Conservation (phyloP, 2,329 filamentous ascomycete genomes). For the Epichloe baconii region DNA sequence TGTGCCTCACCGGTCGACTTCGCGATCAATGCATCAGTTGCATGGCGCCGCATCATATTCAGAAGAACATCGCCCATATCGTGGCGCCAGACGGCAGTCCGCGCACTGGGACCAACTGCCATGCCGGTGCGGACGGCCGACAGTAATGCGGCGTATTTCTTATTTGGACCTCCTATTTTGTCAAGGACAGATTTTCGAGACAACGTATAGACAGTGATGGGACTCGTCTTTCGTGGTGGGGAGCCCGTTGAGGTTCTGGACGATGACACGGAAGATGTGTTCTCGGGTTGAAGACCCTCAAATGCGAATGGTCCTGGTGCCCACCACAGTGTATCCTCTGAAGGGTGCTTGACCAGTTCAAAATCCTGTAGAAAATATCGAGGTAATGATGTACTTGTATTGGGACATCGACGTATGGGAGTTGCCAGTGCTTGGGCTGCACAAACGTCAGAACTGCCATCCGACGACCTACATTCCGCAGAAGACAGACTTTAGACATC, state of each 20-base stretch:
- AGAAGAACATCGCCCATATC: conserved; percentile 45
- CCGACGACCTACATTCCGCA: too few relatives aligned
- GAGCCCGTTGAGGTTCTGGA: not conserved
- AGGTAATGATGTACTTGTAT: conserved; percentile 38
- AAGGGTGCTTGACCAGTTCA: conserved; percentile 40
- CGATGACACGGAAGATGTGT: not conserved
- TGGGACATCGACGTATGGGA: conserved; percentile 41
- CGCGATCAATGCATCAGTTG: conserved; percentile 30
- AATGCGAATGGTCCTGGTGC: conserved; percentile 33
- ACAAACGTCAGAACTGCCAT: conserved; percentile 7
- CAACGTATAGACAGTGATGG: conserved; percentile 16
- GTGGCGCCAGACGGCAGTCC: conserved; percentile 21
- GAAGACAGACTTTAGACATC: conserved; percentile 3
- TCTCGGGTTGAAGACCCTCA: conserved; percentile 10
- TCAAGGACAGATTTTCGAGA: conserved; percentile 19
- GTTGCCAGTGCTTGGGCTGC: conserved; percentile 49
- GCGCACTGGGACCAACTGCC: conserved; percentile 7
- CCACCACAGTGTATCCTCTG: conserved; percentile 40
- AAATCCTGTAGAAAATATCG: conserved; percentile 51
- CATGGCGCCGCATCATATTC: conserved; percentile 32
- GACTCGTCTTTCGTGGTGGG: conserved; percentile 4
- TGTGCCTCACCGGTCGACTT: conserved; percentile 5
- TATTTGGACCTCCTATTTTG: conserved; percentile 8
- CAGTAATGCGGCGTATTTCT: conserved; percentile 10
- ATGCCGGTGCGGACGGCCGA: conserved; percentile 15